Evolutionary conservation across 257 asterid species (phyloP), one percentile per base, ranked within the genome.

Genomic region (Solanum medicagineum): DNA sequence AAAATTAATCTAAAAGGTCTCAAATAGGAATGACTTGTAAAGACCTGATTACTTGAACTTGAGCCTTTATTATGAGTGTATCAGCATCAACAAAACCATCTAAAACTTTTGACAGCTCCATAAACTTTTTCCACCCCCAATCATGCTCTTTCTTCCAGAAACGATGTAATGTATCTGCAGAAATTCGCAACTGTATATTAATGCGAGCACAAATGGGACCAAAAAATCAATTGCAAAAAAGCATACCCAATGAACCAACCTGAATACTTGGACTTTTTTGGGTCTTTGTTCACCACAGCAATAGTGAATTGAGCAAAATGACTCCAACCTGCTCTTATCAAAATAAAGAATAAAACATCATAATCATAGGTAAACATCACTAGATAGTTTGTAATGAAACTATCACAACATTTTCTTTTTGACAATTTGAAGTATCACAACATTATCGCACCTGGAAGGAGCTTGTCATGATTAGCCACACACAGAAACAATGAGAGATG

Each of bases 391-490:
- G 20, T 22, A 8, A 51, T 49, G 24, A 57, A 57, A 68, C 13
- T 49, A n/a, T 65, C 63, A 70, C 80, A 85, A 55, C 15, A 80
- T 69, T 54, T 56, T 59, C 47, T 7, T 59, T 32, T 59, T 10
- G 4, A 60, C 68, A n/a, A n/a, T 60, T 60, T 10, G 16, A 57
- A 66, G 16, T 55, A 26, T 65, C 63, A 69, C 53, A 85, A 45
- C 53, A 80, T 69, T 55, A 49, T 19, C 32, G 47, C 83, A 94
- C 99, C 99, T 80, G 98, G 99, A 83, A 94, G 97, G 91, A 96
- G 99, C 93, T 96, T 93, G 91, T 96, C 98, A 90, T 96, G 99
- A 91, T 95, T 92, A 45, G 98, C 99, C 86, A 96, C 98, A 81
- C 99, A 96, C 32, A 96, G 97, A 92, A 96, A 96, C 91, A 96